These are phyloP conservation scores for Mycena amicta DNA, from an alignment of 768 basidiomycete genomes.

Conservation along the genomic window DNA sequence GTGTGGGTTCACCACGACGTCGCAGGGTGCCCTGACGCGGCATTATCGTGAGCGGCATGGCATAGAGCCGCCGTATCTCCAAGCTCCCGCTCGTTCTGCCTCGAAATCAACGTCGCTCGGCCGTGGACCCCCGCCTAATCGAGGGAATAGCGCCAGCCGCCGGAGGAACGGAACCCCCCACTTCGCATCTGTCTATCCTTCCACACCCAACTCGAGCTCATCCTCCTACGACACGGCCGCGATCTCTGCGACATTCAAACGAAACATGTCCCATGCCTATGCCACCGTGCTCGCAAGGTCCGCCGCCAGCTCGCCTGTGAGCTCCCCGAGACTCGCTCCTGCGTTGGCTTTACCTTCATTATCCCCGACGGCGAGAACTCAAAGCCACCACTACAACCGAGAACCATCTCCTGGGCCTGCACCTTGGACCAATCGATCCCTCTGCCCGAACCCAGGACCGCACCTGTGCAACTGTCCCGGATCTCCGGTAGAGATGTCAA, in stretches of 20 bases:
- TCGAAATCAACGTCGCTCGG: background rate
- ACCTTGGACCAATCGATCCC: too few relatives aligned
- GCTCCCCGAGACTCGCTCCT: background rate
- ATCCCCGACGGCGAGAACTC: too few relatives aligned
- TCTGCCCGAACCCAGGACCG: too few relatives aligned
- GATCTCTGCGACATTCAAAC: background rate
- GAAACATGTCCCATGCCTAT: background rate
- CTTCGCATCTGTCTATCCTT: background rate
- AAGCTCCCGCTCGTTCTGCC: background rate
- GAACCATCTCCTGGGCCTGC: too few relatives aligned
- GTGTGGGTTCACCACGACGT: constrained; percentile 7
- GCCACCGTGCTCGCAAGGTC: background rate
- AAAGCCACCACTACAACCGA: too few relatives aligned
- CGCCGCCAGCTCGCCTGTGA: background rate
- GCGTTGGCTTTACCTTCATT: too few relatives aligned
- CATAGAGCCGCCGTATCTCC: constrained; percentile 1
- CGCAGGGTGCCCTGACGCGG: constrained; percentile 9
- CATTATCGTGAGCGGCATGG: constrained; percentile 13
- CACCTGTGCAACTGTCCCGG: background rate
- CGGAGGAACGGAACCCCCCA: background rate
- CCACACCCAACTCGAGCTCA: background rate
- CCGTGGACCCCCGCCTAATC: background rate
- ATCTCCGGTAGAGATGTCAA: too few relatives aligned
- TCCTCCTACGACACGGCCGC: background rate
- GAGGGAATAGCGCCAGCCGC: background rate